Base-by-base conservation (phyloP, 2,329 filamentous ascomycete genomes). In the Diaporthe helianthi region DNA sequence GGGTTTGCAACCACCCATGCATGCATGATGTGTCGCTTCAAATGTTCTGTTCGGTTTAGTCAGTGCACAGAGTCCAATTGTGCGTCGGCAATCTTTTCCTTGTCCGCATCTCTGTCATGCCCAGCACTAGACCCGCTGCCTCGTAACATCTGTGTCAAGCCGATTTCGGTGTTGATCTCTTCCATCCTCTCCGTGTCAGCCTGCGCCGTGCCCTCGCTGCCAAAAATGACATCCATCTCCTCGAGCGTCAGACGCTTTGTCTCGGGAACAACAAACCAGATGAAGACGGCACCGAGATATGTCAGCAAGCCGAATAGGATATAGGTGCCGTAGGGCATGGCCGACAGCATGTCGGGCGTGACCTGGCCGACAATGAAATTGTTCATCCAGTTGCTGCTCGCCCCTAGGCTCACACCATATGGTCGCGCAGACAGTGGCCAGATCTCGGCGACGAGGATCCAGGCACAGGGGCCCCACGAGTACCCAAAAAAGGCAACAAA, bases 401-500 rank as follows among this genome's bases (percentile, higher is more conserved):
- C 90, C 19, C 90, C 91, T 0, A 94, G 81, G 0, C 91, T 85
- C 15, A 92, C 90, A 49, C 91, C 92, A 70, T 93, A 92, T 0
- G 92, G 86, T 2, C 91, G 85, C 12, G 88, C 89, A 69, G 86
- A 89, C 6, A 93, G 79, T 0, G 91, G 92, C 89, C 90, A 94
- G 51, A 94, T 88, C 79, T 93, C 92, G 2, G 90, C 87, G 1
- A 93, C 86, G 67, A 94, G 84, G 71, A 93, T 92, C 92, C 92
- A 93, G 0, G 89, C 86, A 74, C 88, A 90, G 2, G 91, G 91
- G 0, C 91, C 90, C 91, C 91, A 94, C 0, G 86, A 89, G 76
- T 92, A 93, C 36, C 90, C 92, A 75, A 94, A 94, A 78, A 92
- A 87, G 36, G 92, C 82, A 33, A 92, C 88, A 72, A 92, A 93